Evolutionary conservation across 129 eudicot genomes (phyloP), one percentile per base, ranked within the genome.

Genomic region (Helianthus tuberosus): DNA sequence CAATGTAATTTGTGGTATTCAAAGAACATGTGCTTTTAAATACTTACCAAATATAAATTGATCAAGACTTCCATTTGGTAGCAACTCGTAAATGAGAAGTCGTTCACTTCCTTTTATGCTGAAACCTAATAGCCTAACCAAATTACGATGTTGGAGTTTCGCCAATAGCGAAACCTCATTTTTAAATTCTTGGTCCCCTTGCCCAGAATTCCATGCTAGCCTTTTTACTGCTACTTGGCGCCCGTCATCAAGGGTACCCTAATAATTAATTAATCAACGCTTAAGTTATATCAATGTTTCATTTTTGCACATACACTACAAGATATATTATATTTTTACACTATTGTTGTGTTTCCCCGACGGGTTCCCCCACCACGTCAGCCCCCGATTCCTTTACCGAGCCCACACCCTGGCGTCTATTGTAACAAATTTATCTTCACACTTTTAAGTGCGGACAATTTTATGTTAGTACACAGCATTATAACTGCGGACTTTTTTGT

Each of bases 41-140:
- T 17, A 27, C 65, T 59, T 59, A 59, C 65, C 15, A 29, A 59
- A 59, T 59, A 59, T 59, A 27, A 59, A 59, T 29, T 59, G 65
- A 59, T 59, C 65, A 29, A 59, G 65, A 59, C 65, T 27, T 25
- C 43, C 65, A 59, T 59, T 59, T 25, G 65, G 65, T 8, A 59
- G 3, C 5, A 25, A 59, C 29, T 59, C 65, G 41, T 59, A 59
- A 59, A 59, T 59, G 1, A 59, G 65, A 59, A 59, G 43, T 60
- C 65, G 43, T 60, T 60, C 65, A 5, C 9, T 60, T 29, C 43
- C 65, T 29, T 60, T 38, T 27, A 29, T 60, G 43, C 65, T 60
- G 5, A 60, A 60, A 60, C 66, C 66, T 12, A 60, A 9, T 1
- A 60, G 44, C 9, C 16, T 32, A 27, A 60, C 66, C 66, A 32